Evolutionary conservation across 2,329 filamentous ascomycete genomes (phyloP), one percentile per base, ranked within the genome.

Genomic region (Curvularia hawaiiensis): DNA sequence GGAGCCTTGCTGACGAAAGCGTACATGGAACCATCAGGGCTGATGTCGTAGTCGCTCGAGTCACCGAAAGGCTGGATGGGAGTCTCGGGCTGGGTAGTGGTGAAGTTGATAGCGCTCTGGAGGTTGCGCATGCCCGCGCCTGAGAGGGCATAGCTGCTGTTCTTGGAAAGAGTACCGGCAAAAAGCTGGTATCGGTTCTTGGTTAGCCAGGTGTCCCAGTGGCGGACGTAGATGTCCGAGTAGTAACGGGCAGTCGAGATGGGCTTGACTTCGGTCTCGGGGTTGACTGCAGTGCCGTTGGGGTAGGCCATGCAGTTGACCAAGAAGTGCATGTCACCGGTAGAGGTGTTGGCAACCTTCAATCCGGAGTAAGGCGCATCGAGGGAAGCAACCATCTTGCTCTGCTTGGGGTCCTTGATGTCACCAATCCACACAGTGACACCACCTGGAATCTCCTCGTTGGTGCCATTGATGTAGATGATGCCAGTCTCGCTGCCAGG

Each of bases 41-140:
- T 84, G 60, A 94, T 84, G 67, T 94, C 91, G 70, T 93, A 97
- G 75, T 96, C 89, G 11, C 85, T 84, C 0, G 85, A 78, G 30
- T 89, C 91, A 4, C 92, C 92, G 69, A 96, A 96, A 0, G 91
- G 89, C 56, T 84, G 87, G 10, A 92, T 85, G 0, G 90, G 93
- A 45, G 80, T 88, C 70, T 86, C 88, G 31, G 89, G 82, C 38
- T 75, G 73, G 45, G 75, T 88, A 20, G 82, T 83, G 3, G 69
- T 76, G 63, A 64, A 76, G 9, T 82, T 80, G 50, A 93, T 79
- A 4, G 87, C 84, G 67, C 92, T 91, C 55, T 80, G 81, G 46
- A 92, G 77, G 3, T 82, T 81, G 18, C 76, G 74, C 24, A 82
- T 65, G 24, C 77, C 77, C 28, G 73, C 57, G 26, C 68, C 61